These are phyloP conservation scores for Mortierella sp. DNA, from an alignment of 371 early-diverging fungal genomes.

Conservation along the genomic window DNA sequence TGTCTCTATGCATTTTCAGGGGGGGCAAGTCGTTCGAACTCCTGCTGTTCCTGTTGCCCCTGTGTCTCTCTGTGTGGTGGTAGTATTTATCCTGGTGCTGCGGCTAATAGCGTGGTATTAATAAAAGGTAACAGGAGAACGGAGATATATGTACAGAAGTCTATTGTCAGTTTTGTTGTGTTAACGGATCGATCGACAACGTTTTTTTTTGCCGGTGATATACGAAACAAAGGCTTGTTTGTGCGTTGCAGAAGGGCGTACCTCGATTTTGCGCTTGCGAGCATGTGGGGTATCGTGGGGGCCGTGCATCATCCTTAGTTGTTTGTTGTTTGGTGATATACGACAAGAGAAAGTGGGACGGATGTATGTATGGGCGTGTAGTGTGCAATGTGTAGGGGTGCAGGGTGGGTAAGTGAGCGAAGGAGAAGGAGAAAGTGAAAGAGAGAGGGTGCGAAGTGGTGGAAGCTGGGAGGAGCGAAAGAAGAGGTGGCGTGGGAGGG, in stretches of 20 bases:
- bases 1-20: background rate
- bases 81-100: background rate
- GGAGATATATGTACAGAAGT: too few species aligned
- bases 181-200: too few species aligned
- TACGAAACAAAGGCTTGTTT: too few species aligned
- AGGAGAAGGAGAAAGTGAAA: background rate
- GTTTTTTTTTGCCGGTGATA: too few species aligned
- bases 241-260: too few species aligned
- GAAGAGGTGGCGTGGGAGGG: background rate
- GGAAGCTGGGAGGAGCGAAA: background rate
- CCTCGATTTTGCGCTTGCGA: too few species aligned
- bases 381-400: background rate
- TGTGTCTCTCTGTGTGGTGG: background rate
- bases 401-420: background rate
- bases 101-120: too few species aligned
- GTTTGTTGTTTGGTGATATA: background rate
- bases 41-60: background rate
- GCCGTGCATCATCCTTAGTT: too few species aligned
- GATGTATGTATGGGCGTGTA: background rate
- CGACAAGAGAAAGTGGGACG: background rate
- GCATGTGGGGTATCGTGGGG: too few species aligned
- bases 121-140: too few species aligned
- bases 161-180: too few species aligned
- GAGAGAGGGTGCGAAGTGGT: background rate
- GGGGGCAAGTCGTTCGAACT: background rate